These are phyloP conservation scores for Spathaspora hagerdaliae DNA, from an alignment of 805 yeast genomes.

Conservation along the genomic window DNA sequence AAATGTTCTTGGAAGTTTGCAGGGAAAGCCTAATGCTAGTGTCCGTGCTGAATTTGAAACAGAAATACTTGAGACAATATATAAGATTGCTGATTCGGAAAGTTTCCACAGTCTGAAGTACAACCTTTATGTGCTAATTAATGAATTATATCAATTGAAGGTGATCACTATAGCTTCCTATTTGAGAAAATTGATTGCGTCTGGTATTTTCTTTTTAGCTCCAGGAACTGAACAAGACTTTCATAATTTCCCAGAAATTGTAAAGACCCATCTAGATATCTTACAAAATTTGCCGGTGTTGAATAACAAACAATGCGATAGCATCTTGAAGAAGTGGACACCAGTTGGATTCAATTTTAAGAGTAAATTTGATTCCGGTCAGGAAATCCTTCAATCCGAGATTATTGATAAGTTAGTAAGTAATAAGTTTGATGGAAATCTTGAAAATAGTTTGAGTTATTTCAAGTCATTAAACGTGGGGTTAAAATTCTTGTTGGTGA, in stretches of 20 bases:
- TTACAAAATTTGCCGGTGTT: constrained; percentile 56
- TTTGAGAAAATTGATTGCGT: constrained; percentile 74
- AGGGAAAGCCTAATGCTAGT: constrained; percentile 12
- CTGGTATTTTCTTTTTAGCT: constrained; percentile 70
- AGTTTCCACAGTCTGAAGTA: constrained; percentile 8
- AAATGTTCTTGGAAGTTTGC: constrained; percentile 25
- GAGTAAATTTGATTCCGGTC: constrained; percentile 37
- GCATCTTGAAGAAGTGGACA: constrained; percentile 49
- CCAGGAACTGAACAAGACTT: constrained; percentile 24
- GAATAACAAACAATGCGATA: constrained; percentile 51
- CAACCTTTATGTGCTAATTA: constrained; percentile 43
- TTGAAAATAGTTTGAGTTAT: constrained; percentile 8
- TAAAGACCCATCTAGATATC: constrained; percentile 48
- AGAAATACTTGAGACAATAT: constrained; percentile 38
- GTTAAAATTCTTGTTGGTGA: constrained; percentile 40
- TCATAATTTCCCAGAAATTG: constrained; percentile 9
- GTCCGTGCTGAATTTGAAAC: constrained; percentile 44
- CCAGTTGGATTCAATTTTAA: constrained; percentile 25
- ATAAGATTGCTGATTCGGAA: constrained; percentile 22
- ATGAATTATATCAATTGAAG: constrained; percentile 47
- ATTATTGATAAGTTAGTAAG: constrained; percentile 28
- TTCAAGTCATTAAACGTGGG: constrained; percentile 33
- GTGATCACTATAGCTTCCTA: constrained; percentile 62
- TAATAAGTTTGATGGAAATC: constrained; percentile 13
- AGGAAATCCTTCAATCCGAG: constrained; percentile 23